These are phyloP conservation scores for Diaporthe sp. DNA, from an alignment of 2,329 filamentous ascomycete species.

Conservation along the genomic window DNA sequence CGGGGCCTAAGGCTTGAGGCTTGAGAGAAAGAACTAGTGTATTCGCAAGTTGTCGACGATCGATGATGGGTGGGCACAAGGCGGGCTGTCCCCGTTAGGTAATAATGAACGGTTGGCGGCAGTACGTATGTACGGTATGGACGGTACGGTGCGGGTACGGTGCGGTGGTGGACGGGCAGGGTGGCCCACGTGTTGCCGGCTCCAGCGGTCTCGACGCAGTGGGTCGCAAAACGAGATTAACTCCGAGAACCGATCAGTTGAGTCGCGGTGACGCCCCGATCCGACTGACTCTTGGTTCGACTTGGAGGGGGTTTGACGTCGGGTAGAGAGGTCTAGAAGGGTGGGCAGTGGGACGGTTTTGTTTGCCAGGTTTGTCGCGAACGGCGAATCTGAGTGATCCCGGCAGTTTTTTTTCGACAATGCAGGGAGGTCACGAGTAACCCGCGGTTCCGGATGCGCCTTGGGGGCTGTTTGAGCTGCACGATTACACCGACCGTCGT, in stretches of 20 bases:
- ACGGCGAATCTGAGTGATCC: constrained; percentile 7
- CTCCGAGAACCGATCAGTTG: constrained; percentile 6
- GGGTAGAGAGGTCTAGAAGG: not conserved
- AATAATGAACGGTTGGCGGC: constrained; percentile 18
- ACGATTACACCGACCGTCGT: constrained; percentile 3
- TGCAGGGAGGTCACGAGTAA: constrained; percentile 12
- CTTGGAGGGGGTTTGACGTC: not conserved
- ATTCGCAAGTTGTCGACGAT: constrained; percentile 21
- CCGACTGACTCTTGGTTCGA: constrained; percentile 15
- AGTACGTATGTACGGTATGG: not conserved
- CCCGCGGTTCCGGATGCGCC: constrained; percentile 18
- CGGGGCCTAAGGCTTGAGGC: constrained; percentile 6
- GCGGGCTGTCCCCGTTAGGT: constrained; percentile 22
- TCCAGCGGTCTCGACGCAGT: constrained; percentile 23
- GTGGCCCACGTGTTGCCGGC: constrained; percentile 25
- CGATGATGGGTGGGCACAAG: not conserved
- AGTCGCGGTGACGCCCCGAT: not conserved
- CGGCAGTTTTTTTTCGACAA: not conserved
- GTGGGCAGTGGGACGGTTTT: constrained; percentile 6
- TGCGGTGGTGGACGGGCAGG: constrained; percentile 25
- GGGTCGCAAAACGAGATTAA: constrained; percentile 21
- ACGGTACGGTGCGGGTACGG: constrained; percentile 22
- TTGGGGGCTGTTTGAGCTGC: constrained; percentile 31
- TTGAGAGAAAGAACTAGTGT: constrained; percentile 13
- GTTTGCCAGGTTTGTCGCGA: not conserved